These are phyloP conservation scores for Penicillium odoratum DNA, from an alignment of 495 filamentous ascomycete species.

Conservation along the genomic window DNA sequence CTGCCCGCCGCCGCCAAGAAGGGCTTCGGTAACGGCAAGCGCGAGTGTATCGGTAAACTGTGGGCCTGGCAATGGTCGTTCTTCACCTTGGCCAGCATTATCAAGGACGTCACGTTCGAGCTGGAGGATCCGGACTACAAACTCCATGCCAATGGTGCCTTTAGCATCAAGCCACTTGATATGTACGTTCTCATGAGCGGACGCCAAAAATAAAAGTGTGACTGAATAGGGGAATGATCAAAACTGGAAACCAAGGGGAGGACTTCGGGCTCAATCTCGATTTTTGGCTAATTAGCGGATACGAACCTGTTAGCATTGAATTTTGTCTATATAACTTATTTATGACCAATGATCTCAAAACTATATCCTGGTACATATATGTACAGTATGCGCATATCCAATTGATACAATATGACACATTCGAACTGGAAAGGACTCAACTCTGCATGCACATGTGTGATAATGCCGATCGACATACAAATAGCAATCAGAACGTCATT, in stretches of 20 bases:
- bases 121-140: slow-evolving; percentile 44
- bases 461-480: no score
- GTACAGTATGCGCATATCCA: no score
- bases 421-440: no score
- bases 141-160: slow-evolving; percentile 40
- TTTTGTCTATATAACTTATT: slow-evolving; percentile 1
- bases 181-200: slow-evolving; percentile 24
- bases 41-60: slow-evolving; percentile 63
- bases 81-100: slow-evolving; percentile 37
- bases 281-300: neutral
- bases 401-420: no score
- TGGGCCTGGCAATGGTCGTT: slow-evolving; percentile 64
- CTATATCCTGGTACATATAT: neutral
- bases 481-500: no score
- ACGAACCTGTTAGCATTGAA: slow-evolving; percentile 4
- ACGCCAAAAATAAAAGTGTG: slow-evolving; percentile 8
- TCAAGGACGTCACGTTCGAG: slow-evolving; percentile 46
- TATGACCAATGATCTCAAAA: neutral
- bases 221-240: neutral
- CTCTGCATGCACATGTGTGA: no score
- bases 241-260: neutral
- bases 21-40: slow-evolving; percentile 69
- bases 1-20: slow-evolving; percentile 64
- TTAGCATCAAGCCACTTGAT: slow-evolving; percentile 35
- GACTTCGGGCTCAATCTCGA: neutral